Evolutionary conservation across 2,329 filamentous ascomycete genomes (phyloP).

Genomic region (Ascocoryne sarcoides): DNA sequence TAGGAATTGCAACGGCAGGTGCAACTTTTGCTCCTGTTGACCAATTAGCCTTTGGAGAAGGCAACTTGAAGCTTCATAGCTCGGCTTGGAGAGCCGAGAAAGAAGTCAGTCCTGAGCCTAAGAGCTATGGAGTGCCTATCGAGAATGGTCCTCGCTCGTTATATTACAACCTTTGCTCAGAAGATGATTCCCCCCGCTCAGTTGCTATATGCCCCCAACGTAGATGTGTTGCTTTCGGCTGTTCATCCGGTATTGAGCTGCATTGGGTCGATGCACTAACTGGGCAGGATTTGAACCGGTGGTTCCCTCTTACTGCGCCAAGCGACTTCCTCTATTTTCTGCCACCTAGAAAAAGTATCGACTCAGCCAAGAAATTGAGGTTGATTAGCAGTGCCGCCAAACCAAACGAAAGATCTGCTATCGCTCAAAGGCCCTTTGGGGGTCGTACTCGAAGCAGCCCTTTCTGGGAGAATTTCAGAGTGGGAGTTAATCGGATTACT

Average conservation of each 20-base stretch:
- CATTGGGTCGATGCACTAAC: conserved; percentile 45
- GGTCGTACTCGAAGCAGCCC: conserved; percentile 13
- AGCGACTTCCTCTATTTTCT: conserved; percentile 53
- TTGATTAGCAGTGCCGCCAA: conserved; percentile 53
- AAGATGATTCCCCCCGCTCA: conserved; percentile 55
- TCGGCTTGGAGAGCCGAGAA: neutral
- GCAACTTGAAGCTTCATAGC: neutral
- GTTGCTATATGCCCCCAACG: conserved; percentile 57
- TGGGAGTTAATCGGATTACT: conserved; percentile 8
- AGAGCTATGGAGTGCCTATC: conserved; percentile 17
- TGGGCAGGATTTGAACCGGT: conserved; percentile 41
- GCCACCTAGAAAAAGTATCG: conserved; percentile 40
- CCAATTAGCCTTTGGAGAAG: neutral
- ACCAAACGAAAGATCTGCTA: conserved; percentile 26
- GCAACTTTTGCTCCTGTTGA: conserved; percentile 5
- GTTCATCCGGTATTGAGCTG: conserved; percentile 51
- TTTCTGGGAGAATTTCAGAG: conserved; percentile 22
- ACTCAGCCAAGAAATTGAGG: conserved; percentile 47
- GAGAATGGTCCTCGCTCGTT: conserved; percentile 29
- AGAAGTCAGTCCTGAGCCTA: neutral
- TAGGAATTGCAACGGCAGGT: conserved; percentile 17
- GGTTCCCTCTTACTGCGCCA: conserved; percentile 45
- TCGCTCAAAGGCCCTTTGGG: conserved; percentile 22
- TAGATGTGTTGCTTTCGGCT: conserved; percentile 57
- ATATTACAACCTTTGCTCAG: conserved; percentile 45